Evolutionary conservation across 495 filamentous ascomycete genomes (phyloP), one percentile per base, ranked within the genome.

Genomic region (Pyrenopolyporus hunteri): DNA sequence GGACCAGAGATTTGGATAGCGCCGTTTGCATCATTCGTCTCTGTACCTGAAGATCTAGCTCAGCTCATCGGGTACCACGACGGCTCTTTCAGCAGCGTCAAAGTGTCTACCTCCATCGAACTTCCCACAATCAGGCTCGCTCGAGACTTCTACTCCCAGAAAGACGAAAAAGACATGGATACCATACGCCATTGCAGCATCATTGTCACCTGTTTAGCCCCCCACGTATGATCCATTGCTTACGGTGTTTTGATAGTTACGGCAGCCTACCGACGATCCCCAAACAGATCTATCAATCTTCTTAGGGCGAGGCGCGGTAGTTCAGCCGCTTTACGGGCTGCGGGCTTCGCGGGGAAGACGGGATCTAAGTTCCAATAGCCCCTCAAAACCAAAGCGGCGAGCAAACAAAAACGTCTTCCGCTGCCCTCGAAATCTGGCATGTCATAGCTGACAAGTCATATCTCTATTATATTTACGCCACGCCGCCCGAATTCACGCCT

Each of bases 21-120:
- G 49, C 63, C 66, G 69, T 71, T 71, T 71, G 63, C 57, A 67
- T 58, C 39, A 63, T 69, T 47, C n/a, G 33, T 52, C 56, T 32
- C 13, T 51, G 52, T 59, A 52, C 50, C 52, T 64, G 63, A 57
- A 60, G 60, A 66, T 67, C 69, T 59, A 70, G 51, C 57, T 60
- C 64, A 71, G 47, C 59, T 60, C 53, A 64, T 55, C 64, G 42
- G 62, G 63, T 69, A 63, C 16, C 63, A 71, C 69, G 53, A 63
- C 66, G 65, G 59, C 33, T 57, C 35, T 59, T 44, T 48, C 57
- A 61, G 66, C 60, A 51, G 46, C 26, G 66, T 70, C 48, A 35
- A 66, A 26, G 49, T 43, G 22, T 40, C 37, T 40, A 31, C 14
- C 17, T 36, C 52, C 46, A 57, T 60, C 62, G 58, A 53, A 11